Evolutionary conservation across 1,139 yeast species (phyloP).

Genomic region (Taiozyma sp.): DNA sequence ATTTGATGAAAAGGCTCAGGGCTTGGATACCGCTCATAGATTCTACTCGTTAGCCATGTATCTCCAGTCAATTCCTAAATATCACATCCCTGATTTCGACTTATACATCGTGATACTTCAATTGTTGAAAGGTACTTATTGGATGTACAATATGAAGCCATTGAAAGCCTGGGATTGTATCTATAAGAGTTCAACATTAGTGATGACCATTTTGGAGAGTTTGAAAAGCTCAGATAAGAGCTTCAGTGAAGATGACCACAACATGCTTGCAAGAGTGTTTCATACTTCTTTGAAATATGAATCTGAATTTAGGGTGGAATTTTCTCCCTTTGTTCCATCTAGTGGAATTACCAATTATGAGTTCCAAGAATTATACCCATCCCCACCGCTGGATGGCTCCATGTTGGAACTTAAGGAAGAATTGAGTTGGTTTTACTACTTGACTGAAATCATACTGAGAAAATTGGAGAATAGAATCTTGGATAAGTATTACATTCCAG

Average conservation of each 20-base stretch:
- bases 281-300: slow-evolving; percentile 45
- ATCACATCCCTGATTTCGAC: slow-evolving; percentile 12
- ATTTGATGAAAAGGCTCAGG: slow-evolving; percentile 7
- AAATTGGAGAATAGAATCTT: slow-evolving; percentile 42
- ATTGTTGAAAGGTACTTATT: slow-evolving; percentile 34
- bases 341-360: slow-evolving; percentile 39
- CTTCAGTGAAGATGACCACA: slow-evolving; percentile 26
- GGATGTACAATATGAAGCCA: slow-evolving; percentile 36
- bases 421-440: slow-evolving; percentile 43
- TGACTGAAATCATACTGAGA: slow-evolving; percentile 46
- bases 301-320: slow-evolving; percentile 40
- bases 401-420: slow-evolving; percentile 28
- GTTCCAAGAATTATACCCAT: slow-evolving; percentile 42
- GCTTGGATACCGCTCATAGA: slow-evolving; percentile 6
- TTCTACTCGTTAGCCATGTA: slow-evolving; percentile 11
- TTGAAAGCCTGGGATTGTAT: slow-evolving; percentile 34
- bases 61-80: slow-evolving; percentile 8
- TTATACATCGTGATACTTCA: slow-evolving; percentile 27
- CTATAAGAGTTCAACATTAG: slow-evolving; percentile 18
- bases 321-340: slow-evolving; percentile 39
- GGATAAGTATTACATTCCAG: slow-evolving; percentile 32
- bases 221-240: slow-evolving; percentile 30
- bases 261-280: slow-evolving; percentile 36
- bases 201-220: slow-evolving; percentile 21
- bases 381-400: slow-evolving; percentile 33